Evolutionary conservation across 805 yeast genomes (phyloP).

Genomic region (Ogataea degrootiae): DNA sequence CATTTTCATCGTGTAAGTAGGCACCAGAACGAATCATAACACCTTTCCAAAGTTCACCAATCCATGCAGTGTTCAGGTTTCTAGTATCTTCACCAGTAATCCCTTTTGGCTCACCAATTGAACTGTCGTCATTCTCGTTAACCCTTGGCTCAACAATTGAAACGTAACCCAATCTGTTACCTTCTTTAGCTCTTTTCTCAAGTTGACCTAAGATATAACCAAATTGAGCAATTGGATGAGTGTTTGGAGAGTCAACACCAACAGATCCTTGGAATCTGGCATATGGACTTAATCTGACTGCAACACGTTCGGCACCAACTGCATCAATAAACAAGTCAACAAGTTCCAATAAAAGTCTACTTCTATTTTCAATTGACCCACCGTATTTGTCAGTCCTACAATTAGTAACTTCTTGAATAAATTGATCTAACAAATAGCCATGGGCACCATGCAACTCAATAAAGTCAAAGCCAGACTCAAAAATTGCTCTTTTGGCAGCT

Average conservation of each 20-base stretch:
- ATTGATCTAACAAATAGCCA: constrained; percentile 36
- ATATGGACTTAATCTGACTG: constrained; percentile 46
- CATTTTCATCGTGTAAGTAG: constrained; percentile 25
- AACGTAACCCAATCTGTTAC: constrained; percentile 24
- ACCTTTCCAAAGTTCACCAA: constrained; percentile 32
- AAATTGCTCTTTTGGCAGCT: constrained; percentile 38
- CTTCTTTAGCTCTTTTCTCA: constrained; percentile 32
- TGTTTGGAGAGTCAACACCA: constrained; percentile 32
- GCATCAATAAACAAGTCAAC: constrained; percentile 45
- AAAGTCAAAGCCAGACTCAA: constrained; percentile 34
- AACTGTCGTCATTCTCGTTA: constrained; percentile 3
- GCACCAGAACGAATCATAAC: constrained; percentile 22
- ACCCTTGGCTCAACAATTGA: constrained; percentile 30
- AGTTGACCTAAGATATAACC: constrained; percentile 38
- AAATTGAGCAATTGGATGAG: constrained; percentile 32
- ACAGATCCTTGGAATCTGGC: constrained; percentile 35
- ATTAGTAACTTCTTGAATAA: constrained; percentile 31
- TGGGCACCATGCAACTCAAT: constrained; percentile 38
- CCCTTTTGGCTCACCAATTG: too few relatives aligned
- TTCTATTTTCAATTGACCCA: constrained; percentile 40
- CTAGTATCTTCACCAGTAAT: too few relatives aligned
- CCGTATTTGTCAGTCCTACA: constrained; percentile 39
- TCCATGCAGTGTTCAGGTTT: constrained; percentile 20
- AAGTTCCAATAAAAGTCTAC: constrained; percentile 39
- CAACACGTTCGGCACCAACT: constrained; percentile 46